Evolutionary conservation across 208 protist species (phyloP).

Genomic region (Giardia duodenalis): DNA sequence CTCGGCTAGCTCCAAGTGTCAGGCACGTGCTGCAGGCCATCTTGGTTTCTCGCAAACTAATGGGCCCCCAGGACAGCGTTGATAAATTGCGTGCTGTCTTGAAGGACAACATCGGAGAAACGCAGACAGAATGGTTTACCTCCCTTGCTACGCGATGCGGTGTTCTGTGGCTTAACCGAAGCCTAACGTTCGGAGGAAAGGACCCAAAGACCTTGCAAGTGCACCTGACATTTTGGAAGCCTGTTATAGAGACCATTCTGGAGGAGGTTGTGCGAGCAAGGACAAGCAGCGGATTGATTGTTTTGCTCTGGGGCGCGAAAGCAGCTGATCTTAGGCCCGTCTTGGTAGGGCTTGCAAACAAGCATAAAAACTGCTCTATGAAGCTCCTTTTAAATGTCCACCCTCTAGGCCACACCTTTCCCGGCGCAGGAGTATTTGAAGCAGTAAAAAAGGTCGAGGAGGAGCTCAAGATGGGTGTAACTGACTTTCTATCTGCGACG

Average conservation of each 20-base stretch:
- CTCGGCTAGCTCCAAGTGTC: neutral
- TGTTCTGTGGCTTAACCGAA: neutral
- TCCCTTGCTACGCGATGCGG: neutral
- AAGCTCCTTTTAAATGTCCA: neutral
- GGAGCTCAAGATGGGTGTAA: neutral
- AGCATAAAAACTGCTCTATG: neutral
- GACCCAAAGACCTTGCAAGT: neutral
- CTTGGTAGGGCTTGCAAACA: neutral
- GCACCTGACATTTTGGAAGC: conserved; percentile 7
- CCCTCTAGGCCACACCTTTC: neutral
- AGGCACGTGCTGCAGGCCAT: neutral
- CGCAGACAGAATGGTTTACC: neutral
- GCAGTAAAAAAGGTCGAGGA: neutral
- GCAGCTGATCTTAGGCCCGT: neutral
- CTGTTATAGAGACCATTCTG: neutral
- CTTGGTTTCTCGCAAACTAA: neutral
- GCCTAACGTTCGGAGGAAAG: neutral
- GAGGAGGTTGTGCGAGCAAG: neutral
- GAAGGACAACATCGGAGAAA: neutral
- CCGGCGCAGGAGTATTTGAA: neutral
- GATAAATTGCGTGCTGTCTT: neutral
- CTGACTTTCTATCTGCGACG: conserved; percentile 13
- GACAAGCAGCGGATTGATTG: neutral
- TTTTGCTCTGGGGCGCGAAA: neutral
- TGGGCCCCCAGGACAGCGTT: neutral